phyloP scores from a whole-genome alignment of 1,284 basidiomycete genomes.

The Trametes polyzona region DNA sequence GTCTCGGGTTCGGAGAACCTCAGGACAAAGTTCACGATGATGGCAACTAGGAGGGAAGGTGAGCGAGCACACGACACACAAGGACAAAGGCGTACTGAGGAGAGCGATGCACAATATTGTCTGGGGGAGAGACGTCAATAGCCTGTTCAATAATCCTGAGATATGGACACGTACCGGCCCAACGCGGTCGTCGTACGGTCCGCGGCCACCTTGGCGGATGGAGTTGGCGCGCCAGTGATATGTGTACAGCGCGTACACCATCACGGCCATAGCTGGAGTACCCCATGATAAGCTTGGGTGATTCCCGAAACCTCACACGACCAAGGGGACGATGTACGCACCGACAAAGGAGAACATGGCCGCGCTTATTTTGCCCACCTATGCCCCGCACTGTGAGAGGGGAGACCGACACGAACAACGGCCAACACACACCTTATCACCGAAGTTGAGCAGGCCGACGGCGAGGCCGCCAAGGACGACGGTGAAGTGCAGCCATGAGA shows the following conservation, averaged over 20 bases:
- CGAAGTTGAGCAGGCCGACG: slow-evolving; percentile 97
- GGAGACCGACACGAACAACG: not conserved
- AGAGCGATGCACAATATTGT: slow-evolving; percentile 87
- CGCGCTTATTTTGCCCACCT: slow-evolving; percentile 91
- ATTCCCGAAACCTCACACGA: slow-evolving; percentile 9
- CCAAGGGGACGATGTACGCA: slow-evolving; percentile 44
- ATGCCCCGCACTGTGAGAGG: not conserved
- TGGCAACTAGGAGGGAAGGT: slow-evolving; percentile 62
- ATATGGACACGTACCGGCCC: slow-evolving; percentile 64
- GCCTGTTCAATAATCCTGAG: slow-evolving; percentile 7
- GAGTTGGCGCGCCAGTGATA: slow-evolving; percentile 97
- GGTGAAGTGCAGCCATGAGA: slow-evolving; percentile 96
- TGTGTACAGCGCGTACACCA: slow-evolving; percentile 94
- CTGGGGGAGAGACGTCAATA: slow-evolving; percentile 42
- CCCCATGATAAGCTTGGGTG: not conserved
- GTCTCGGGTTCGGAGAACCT: slow-evolving; percentile 56
- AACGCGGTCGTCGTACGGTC: slow-evolving; percentile 96
- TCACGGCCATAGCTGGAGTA: slow-evolving; percentile 88
- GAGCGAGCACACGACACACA: not conserved
- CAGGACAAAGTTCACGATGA: slow-evolving; percentile 89
- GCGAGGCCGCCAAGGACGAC: slow-evolving; percentile 93
- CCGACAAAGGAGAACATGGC: slow-evolving; percentile 93
- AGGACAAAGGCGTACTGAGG: slow-evolving; percentile 60
- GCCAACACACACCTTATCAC: slow-evolving; percentile 72
- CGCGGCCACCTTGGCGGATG: slow-evolving; percentile 89